Base-by-base conservation (phyloP, 2,329 filamentous ascomycete genomes). In the Paecilomyces niveus region DNA sequence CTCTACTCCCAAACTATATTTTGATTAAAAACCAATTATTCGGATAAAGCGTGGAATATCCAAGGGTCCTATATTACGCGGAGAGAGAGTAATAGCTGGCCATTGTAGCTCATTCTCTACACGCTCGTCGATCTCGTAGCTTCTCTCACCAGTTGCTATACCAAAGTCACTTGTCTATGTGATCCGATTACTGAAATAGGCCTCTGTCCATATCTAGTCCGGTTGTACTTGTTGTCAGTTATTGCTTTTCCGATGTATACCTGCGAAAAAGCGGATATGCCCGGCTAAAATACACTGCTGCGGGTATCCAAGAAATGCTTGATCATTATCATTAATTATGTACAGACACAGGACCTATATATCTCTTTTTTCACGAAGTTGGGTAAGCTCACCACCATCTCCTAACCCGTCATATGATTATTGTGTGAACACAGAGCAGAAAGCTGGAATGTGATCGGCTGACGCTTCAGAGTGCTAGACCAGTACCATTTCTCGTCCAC, bases 401-500 rank as follows among this genome's bases (percentile, higher is more conserved):
- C 39, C 6, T 21, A 45, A n/a, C 15, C 18, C 39, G 8, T 45
- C 13, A 33, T 13, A 18, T 45, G 39, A 18, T 45, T 18, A 45
- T 18, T 18, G n/a, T 13, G n/a, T 1, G 39, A 18, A 21, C n/a
- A 9, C 4, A 7, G 26, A 29, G 22, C 22, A 22, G 22, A 29
- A 29, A 29, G 26, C 4, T 7, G 26, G 4, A 59, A 35, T 6
- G 26, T 21, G 10, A 35, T 52, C 15, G 31, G 54, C 22, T 54
- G 21, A 52, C 21, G 21, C 11, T 29, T 69, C 57, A 72, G 13
- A 74, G 59, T 10, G 92, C 92, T 58, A 96, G 81, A 1, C 92
- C 92, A 24, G 89, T 94, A 22, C 92, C 92, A 70, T 96, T 90
- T 54, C 91, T 91, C 11, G 89, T 92, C 92, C 92, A 97, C 64